A percentile compares a stretch with the other conserved stretches of the same genome.
Evolutionary conservation across 140 eudicot species (phyloP).

Genomic region (Senecio squalidus): DNA sequence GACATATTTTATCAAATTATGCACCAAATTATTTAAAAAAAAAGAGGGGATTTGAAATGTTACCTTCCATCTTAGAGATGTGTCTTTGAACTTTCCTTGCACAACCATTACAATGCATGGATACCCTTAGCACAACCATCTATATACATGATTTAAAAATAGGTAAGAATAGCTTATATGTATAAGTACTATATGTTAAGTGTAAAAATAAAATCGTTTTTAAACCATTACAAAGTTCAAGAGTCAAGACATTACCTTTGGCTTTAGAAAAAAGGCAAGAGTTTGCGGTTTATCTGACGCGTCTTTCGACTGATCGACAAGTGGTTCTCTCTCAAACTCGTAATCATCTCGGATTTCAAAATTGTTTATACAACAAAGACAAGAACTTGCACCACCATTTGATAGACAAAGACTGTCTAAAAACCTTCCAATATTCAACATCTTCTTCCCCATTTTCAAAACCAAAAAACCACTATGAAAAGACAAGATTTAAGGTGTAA

Average conservation of each 20-base stretch:
- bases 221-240: background rate
- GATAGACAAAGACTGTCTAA: constrained; percentile 66
- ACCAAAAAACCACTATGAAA: constrained; percentile 23
- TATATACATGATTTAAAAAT: constrained; percentile 18
- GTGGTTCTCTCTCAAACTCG: constrained; percentile 51
- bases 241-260: constrained; percentile 54
- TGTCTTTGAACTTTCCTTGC: constrained; percentile 91
- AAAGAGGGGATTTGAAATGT: background rate
- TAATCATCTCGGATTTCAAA: constrained; percentile 38
- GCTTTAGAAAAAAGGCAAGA: constrained; percentile 75
- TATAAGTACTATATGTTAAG: background rate
- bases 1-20: no score
- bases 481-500: constrained; percentile 29
- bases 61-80: constrained; percentile 94
- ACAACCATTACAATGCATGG: constrained; percentile 98
- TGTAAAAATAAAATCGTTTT: background rate
- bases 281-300: constrained; percentile 57
- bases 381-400: constrained; percentile 46
- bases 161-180: background rate
- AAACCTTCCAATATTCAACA: constrained; percentile 48
- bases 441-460: constrained; percentile 49
- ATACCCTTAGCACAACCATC: constrained; percentile 92
- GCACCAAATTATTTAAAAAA: background rate
- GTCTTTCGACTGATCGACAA: constrained; percentile 69
- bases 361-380: constrained; percentile 47